These are phyloP conservation scores for Fusarium nisikadoi DNA, from an alignment of 2,329 filamentous ascomycete species.

Conservation along the genomic window DNA sequence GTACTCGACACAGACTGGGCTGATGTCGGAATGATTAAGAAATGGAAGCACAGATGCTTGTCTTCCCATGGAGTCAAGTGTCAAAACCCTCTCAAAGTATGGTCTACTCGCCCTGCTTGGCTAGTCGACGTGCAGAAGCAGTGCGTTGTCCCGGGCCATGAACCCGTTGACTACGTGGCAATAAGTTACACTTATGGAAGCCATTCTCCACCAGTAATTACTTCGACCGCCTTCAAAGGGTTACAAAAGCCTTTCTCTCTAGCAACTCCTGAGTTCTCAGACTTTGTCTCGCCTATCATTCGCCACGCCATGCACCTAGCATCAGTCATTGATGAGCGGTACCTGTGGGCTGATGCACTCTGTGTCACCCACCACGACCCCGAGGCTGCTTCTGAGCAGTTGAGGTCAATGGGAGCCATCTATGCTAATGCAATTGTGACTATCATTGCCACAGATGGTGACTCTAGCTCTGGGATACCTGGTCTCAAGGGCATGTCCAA, in stretches of 20 bases:
- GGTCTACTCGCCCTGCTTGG: conserved; percentile 4
- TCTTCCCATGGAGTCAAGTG: fast-evolving
- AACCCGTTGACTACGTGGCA: not conserved
- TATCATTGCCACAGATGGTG: conserved; percentile 1
- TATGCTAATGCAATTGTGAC: conserved; percentile 9
- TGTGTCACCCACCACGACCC: not conserved
- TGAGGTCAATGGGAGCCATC: conserved; percentile 7
- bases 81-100: conserved; percentile 5
- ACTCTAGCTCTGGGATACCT: not conserved
- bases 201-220: not conserved
- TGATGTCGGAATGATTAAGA: fast-evolving
- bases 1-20: not conserved
- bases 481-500: not conserved
- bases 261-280: fast-evolving
- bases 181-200: conserved; percentile 11
- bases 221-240: fast-evolving
- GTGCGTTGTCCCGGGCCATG: not conserved
- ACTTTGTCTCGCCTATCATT: not conserved
- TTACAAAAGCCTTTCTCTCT: not conserved
- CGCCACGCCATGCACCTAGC: conserved; percentile 6
- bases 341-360: conserved; percentile 3
- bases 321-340: not conserved
- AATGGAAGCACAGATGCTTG: not conserved
- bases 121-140: not conserved
- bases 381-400: not conserved